Evolutionary conservation across 2,329 filamentous ascomycete genomes (phyloP), one percentile per base, ranked within the genome.

Genomic region (Alternaria brassicicola): DNA sequence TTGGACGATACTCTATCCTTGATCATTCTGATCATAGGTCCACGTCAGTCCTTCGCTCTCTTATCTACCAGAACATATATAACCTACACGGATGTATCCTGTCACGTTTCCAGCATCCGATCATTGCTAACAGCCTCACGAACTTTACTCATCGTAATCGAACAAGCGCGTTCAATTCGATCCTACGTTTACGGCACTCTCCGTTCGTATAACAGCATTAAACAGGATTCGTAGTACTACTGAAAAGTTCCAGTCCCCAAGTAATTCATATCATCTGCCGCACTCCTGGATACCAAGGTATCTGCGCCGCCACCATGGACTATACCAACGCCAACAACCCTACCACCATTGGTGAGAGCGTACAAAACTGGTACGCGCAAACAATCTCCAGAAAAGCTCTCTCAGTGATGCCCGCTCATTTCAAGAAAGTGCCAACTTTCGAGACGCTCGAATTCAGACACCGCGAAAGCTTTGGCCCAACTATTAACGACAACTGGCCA

Each of bases 41-140:
- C 2, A 38, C 17, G 4, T 38, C 17, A 38, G 8, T 38, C 9
- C 10, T 21, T 3, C 17, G 1, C 17, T 19, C 17, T 21, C 0
- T 38, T 17, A 36, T n/a, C 9, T 10, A 38, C 21, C 35, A 2
- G 6, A 21, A 4, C 17, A 38, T 15, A 9, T 21, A 21, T 10
- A 21, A 38, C 9, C 2, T 21, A 21, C 17, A 21, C 17, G 9
- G 12, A 21, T 17, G 4, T 5, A 36, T 19, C n/a, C n/a, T 36
- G 9, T n/a, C n/a, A 36, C 35, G 10, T n/a, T 19, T 2, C 5
- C 1, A 10, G 2, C 13, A 1, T 10, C 19, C 4, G 0, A 12
- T 36, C 7, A 10, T 1, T n/a, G 0, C 17, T 2, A 36, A n/a
- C n/a, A 17, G 7, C 8, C 17, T 38, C 2, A 13, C 17, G 4